Base-by-base conservation (phyloP, 2,329 filamentous ascomycete genomes). In the Pseudogymnoascus sp. region DNA sequence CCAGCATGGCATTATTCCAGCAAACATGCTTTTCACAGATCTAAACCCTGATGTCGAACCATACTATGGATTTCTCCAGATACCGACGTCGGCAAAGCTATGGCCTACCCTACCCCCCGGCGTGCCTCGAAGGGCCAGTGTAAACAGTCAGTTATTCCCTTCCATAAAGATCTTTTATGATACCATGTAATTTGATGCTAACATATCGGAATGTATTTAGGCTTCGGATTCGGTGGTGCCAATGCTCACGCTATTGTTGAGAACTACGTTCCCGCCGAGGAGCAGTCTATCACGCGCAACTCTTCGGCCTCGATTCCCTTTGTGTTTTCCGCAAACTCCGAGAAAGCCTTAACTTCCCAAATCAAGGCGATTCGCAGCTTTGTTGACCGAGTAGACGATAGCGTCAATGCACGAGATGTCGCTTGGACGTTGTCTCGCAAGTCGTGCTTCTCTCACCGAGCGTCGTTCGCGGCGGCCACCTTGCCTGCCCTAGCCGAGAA, bases 181-280 rank as follows among this genome's bases (percentile, higher is more conserved):
- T 4, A 3, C 40, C 10, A 44, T 44, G 2, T 21, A 10, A 44
- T 44, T 0, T 44, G 16, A 44, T 21, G 18, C 40, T 44, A 44
- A 44, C 40, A 10, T 21, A 10, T 11, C 5, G 12, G 11, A 11
- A 60, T 23, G 7, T 25, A 61, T 21, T 21, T 44, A 44, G 40
- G 18, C 16, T 69, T 81, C 53, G 78, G 78, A 0, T 79, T 77
- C 25, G 78, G 78, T 5, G 78, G 78, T 16, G 76, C 78, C 14
- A 81, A 81, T 65, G 77, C 76, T 2, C 78, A 80, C 66, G 73
- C 73, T 2, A 73, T 80, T 25, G 16, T 31, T 23, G 40, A 34
- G 77, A 16, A 77, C 75, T 46, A 76, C 76, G 21, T 80, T 79
- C 21, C 31, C 0, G 10, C 46, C 44, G 23, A 23, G 64, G 75